Percentiles rank a stretch among this genome's conserved stretches.
Evolutionary conservation across 2,329 filamentous ascomycete species (phyloP).

Genomic region (Tolypocladium ovalisporum): DNA sequence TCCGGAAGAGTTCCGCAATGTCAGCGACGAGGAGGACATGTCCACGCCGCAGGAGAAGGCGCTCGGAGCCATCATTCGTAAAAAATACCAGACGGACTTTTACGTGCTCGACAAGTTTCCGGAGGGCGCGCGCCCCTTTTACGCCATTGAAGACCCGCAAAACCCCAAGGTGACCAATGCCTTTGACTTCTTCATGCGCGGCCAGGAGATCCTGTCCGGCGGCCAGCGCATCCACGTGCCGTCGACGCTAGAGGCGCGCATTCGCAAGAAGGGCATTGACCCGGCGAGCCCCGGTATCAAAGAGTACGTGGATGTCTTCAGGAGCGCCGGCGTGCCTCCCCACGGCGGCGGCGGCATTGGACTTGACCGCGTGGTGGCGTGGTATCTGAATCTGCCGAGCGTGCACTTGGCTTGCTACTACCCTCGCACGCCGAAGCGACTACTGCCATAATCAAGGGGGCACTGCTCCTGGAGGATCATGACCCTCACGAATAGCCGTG

Average conservation of each 20-base stretch:
- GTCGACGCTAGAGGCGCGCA: constrained; percentile 62
- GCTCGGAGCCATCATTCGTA: constrained; percentile 74
- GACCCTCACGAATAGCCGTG: neutral
- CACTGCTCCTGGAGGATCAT: neutral
- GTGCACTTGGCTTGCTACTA: constrained; percentile 49
- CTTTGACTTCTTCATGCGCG: constrained; percentile 59
- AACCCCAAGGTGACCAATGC: constrained; percentile 4
- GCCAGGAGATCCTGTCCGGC: constrained; percentile 86
- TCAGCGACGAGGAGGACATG: constrained; percentile 70
- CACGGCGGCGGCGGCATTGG: constrained; percentile 87
- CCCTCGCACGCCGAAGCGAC: constrained; percentile 48
- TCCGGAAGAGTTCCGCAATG: constrained; percentile 52
- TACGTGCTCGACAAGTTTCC: constrained; percentile 97
- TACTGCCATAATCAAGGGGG: constrained; percentile 31
- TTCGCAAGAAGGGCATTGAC: constrained; percentile 71
- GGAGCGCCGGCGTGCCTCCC: constrained; percentile 72
- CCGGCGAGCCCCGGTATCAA: constrained; percentile 66
- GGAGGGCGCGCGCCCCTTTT: constrained; percentile 77
- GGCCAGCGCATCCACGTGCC: constrained; percentile 86
- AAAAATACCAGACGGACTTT: constrained; percentile 91
- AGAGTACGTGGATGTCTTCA: constrained; percentile 79
- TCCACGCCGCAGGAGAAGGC: constrained; percentile 75
- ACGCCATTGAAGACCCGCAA: constrained; percentile 60
- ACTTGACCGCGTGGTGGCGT: constrained; percentile 72
- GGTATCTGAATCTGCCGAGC: constrained; percentile 47